Percentiles rank a stretch among this genome's conserved stretches.
Conservation (phyloP, 257 asterid species). For the Thymus quinquecostatus region DNA sequence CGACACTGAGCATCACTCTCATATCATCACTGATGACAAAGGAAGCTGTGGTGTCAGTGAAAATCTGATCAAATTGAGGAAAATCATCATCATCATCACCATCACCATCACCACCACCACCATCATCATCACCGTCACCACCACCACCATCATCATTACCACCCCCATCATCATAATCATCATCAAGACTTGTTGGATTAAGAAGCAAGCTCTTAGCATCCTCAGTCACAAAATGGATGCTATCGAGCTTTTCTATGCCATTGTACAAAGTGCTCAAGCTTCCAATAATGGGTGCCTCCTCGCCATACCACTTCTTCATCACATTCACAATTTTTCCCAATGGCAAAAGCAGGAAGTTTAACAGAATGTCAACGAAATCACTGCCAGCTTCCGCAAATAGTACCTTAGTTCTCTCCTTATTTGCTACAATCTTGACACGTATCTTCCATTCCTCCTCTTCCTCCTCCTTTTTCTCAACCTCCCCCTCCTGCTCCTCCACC, state of each 20-base stretch:
- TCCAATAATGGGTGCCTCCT: not conserved
- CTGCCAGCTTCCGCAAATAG: conserved; percentile 7
- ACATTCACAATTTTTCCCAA: conserved; percentile 1
- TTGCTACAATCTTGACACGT: not conserved
- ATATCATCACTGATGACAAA: conserved; percentile 32
- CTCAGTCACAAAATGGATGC: not conserved
- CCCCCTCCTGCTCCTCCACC: not conserved
- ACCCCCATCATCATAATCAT: not conserved
- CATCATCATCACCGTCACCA: too few species aligned
- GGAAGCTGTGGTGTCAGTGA: not conserved
- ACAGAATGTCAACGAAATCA: conserved; percentile 11
- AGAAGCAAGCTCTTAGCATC: not conserved
- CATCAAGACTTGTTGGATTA: not conserved
- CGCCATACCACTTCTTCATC: not conserved
- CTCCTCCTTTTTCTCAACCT: not conserved
- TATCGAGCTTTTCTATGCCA: conserved; percentile 5
- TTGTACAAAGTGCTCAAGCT: conserved; percentile 1
- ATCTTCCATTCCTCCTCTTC: not conserved
- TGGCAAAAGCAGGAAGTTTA: conserved; percentile 26
- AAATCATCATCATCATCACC: not conserved
- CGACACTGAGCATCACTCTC: conserved; percentile 9
- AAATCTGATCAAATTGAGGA: not conserved
- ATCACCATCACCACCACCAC: too few species aligned
- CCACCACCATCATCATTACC: too few species aligned
- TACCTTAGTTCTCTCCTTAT: conserved; percentile 27